A percentile compares a stretch with the other conserved stretches of the same genome.
These are phyloP conservation scores for Allium fistulosum DNA, from an alignment of 106 monocot genomes.

Conservation along the genomic window DNA sequence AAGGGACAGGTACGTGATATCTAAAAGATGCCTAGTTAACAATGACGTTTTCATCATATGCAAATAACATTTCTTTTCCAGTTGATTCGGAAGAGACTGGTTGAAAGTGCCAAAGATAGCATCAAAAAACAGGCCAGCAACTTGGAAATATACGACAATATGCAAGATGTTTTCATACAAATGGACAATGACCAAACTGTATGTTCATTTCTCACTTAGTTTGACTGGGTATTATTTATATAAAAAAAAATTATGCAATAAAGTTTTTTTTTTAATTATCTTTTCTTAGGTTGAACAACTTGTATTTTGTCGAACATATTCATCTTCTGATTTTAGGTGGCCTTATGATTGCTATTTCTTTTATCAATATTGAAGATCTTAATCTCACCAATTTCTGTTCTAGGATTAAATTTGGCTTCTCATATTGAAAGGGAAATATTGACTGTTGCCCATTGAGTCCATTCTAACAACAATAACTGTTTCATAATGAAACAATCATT, in stretches of 20 bases:
- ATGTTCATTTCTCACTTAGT: slow-evolving; percentile 5
- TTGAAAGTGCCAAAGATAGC: slow-evolving; percentile 65
- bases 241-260: too few species aligned
- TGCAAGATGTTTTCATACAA: slow-evolving; percentile 80
- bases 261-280: neutral
- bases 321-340: neutral
- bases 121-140: slow-evolving; percentile 52
- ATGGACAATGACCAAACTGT: slow-evolving; percentile 50
- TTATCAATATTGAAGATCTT: too few species aligned
- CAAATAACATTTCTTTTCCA: slow-evolving; percentile 8
- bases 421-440: too few species aligned
- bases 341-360: neutral
- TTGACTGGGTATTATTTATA: neutral
- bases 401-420: too few species aligned
- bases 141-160: slow-evolving; percentile 79
- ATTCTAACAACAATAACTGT: too few species aligned
- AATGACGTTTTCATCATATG: too few species aligned
- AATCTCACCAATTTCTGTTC: too few species aligned
- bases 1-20: slow-evolving; percentile 62
- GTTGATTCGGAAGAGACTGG: slow-evolving; percentile 80
- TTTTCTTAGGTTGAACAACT: neutral
- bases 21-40: neutral
- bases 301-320: neutral
- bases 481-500: too few species aligned
- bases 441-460: too few species aligned